Base-by-base conservation (phyloP, 139 green algal genomes). In the Edaphochlamys debaryana region DNA sequence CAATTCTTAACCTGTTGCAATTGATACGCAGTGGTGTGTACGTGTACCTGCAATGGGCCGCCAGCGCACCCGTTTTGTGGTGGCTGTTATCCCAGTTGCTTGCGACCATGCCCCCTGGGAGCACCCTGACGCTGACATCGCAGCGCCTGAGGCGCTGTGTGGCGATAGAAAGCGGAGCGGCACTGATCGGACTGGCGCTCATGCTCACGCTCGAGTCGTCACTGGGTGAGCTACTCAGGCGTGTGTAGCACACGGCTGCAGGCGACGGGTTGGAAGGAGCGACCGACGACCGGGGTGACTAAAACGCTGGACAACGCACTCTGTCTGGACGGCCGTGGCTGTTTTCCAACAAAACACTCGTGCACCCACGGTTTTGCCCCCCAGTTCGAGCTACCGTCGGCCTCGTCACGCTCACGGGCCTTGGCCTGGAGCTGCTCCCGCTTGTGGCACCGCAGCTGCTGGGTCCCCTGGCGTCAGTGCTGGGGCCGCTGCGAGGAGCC, bases 21-120 rank as follows among this genome's bases (percentile, higher is more conserved):
- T n/a, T 23, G 4, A 13, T 42, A 3, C 42, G 50, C 36, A 79
- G 71, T 20, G 50, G 71, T 5, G 48, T 67, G 22, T 79, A 79
- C 34, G 71, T 54, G 8, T 79, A 67, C 23, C 8, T 79, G 52
- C 71, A 79, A 36, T 79, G 71, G 71, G 50, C 50, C 3, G 67
- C 50, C 71, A 67, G 71, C 71, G 71, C 71, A 4, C 71, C 71
- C 8, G 34, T 79, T 1, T 34, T 79, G 32, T 67, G 71, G 29
- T 79, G 71, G 71, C 71, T 79, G 29, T 32, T 79, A 22, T 34
- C 36, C 13, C 71, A 79, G 29, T 30, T 79, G 11, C 36, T 79
- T 48, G 71, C 50, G 13, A 79, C 71, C 34, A 11, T 79, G 50
- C 71, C 71, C 1, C 71, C 71, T 22, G 71, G 48, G 17, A 45